Conservation (phyloP, 2,329 filamentous ascomycete genomes). For the Paecilomyces sp. region DNA sequence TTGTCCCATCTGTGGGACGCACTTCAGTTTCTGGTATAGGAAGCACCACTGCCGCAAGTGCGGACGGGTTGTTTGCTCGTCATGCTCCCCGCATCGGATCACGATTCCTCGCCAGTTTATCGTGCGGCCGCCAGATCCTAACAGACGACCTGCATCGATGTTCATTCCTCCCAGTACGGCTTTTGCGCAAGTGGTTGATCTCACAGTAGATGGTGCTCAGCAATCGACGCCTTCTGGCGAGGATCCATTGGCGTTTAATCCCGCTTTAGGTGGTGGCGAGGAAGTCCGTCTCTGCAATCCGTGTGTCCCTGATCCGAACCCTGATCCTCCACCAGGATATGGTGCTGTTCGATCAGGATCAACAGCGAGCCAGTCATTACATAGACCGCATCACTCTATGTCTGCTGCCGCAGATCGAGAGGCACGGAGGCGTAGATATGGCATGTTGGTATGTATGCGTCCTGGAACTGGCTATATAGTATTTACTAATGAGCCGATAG, state of each 20-base stretch:
- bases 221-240: conserved; percentile 11
- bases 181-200: conserved; percentile 41
- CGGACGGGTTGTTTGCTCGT: conserved; percentile 80
- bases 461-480: background rate
- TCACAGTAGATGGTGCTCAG: conserved; percentile 35
- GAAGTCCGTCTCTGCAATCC: conserved; percentile 66
- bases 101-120: conserved; percentile 92
- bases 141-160: conserved; percentile 33
- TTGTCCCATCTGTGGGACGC: conserved; percentile 75
- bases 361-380: conserved; percentile 11
- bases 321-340: conserved; percentile 44
- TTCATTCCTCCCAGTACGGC: conserved; percentile 33
- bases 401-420: conserved; percentile 11
- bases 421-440: conserved; percentile 8
- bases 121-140: conserved; percentile 61
- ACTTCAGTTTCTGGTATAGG: conserved; percentile 77
- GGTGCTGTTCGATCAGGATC: conserved; percentile 12
- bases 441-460: conserved; percentile 9
- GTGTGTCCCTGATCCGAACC: conserved; percentile 64
- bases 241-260: conserved; percentile 30
- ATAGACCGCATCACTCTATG: conserved; percentile 20
- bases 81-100: conserved; percentile 89
- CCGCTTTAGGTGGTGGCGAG: conserved; percentile 55
- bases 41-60: conserved; percentile 98
- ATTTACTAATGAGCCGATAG: conserved; percentile 2